phyloP scores from a whole-genome alignment of 768 basidiomycete genomes.

The Macrolepiota fuliginosa region DNA sequence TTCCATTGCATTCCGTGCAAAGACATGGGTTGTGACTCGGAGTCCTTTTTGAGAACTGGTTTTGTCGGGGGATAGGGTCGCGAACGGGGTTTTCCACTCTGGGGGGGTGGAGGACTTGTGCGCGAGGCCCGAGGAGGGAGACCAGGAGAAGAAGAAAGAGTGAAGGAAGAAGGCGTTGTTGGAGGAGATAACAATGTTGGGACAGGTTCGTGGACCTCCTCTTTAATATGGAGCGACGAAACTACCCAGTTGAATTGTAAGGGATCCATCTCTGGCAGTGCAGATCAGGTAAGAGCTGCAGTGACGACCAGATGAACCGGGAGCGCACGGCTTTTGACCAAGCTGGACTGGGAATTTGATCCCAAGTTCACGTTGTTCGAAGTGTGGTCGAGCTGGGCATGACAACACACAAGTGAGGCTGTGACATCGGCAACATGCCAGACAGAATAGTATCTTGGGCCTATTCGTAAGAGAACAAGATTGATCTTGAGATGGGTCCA shows the following conservation, averaged over 20 bases:
- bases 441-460: conserved; percentile 3
- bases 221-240: conserved; percentile 41
- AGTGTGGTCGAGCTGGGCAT: neutral
- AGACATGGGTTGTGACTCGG: conserved; percentile 27
- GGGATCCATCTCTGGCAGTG: conserved; percentile 35
- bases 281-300: conserved; percentile 37
- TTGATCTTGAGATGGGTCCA: conserved; percentile 8
- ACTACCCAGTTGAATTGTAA: conserved; percentile 33
- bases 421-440: conserved; percentile 8
- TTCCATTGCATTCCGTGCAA: conserved; percentile 31
- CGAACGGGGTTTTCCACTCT: conserved; percentile 32
- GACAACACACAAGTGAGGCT: conserved; percentile 9
- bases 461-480: conserved; percentile 3
- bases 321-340: conserved; percentile 20
- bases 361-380: neutral
- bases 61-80: conserved; percentile 34
- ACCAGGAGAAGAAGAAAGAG: conserved; percentile 19
- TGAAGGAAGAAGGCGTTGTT: conserved; percentile 20
- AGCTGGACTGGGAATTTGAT: conserved; percentile 7
- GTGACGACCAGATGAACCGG: conserved; percentile 19
- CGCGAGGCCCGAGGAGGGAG: conserved; percentile 18
- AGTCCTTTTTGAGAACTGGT: conserved; percentile 19
- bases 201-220: conserved; percentile 35
- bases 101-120: conserved; percentile 27
- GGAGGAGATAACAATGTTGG: conserved; percentile 37